A percentile compares a stretch with the other conserved stretches of the same genome.
Evolutionary conservation across 306 rosid genomes (phyloP).

Genomic region (Dicorynia guianensis): DNA sequence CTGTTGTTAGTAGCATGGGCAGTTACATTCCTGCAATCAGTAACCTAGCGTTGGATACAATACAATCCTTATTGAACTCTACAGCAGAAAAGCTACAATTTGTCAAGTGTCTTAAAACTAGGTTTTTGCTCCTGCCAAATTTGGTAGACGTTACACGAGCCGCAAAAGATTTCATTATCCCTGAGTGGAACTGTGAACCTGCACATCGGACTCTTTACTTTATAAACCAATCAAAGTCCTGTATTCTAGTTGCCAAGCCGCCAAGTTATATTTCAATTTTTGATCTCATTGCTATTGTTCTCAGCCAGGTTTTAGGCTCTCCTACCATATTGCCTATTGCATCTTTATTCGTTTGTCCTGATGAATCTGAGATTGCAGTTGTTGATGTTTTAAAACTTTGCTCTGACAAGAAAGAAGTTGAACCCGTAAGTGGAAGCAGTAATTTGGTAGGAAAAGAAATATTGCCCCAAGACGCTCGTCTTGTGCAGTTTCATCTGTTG

Average conservation of each 20-base stretch:
- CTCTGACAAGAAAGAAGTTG: slow-evolving; percentile 81
- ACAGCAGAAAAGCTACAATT: slow-evolving; percentile 83
- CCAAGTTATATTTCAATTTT: slow-evolving; percentile 73
- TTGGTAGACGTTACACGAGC: slow-evolving; percentile 74
- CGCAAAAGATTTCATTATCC: slow-evolving; percentile 65
- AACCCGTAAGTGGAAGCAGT: slow-evolving; percentile 59
- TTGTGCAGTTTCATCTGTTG: slow-evolving; percentile 91
- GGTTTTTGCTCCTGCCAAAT: slow-evolving; percentile 80
- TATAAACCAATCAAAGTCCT: slow-evolving; percentile 66
- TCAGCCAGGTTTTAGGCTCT: slow-evolving; percentile 89
- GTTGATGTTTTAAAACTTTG: slow-evolving; percentile 78
- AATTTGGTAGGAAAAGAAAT: slow-evolving; percentile 81
- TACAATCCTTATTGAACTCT: slow-evolving; percentile 60
- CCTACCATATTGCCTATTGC: slow-evolving; percentile 85
- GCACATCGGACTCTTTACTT: slow-evolving; percentile 75
- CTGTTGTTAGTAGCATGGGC: slow-evolving; percentile 75
- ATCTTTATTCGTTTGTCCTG: slow-evolving; percentile 84
- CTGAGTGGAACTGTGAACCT: slow-evolving; percentile 73
- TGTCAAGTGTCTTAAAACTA: slow-evolving; percentile 79
- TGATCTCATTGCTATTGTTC: slow-evolving; percentile 83
- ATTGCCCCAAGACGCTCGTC: slow-evolving; percentile 88
- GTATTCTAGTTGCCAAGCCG: slow-evolving; percentile 86
- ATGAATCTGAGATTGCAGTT: slow-evolving; percentile 80
- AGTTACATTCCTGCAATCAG: slow-evolving; percentile 66
- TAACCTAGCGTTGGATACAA: slow-evolving; percentile 52